Evolutionary conservation across 2,329 filamentous ascomycete genomes (phyloP).

Genomic region (Diaporthe sp.): DNA sequence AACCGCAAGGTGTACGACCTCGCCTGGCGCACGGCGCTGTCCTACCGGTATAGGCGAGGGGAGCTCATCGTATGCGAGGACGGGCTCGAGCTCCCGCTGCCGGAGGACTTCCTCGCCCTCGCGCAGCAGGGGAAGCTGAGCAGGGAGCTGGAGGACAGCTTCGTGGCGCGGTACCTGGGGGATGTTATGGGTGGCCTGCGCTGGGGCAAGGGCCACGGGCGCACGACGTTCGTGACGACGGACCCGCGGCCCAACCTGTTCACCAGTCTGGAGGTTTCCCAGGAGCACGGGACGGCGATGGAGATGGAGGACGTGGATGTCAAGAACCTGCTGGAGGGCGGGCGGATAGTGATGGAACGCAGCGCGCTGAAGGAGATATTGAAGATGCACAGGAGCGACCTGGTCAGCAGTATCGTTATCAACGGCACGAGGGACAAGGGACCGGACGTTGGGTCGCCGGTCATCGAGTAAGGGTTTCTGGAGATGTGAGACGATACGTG

Average conservation of each 20-base stretch:
- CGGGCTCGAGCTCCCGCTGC: constrained; percentile 75
- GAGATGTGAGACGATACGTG: not conserved
- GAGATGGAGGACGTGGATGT: constrained; percentile 88
- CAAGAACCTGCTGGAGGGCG: constrained; percentile 90
- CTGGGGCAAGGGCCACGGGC: constrained; percentile 75
- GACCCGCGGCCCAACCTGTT: constrained; percentile 73
- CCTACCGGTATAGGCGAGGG: constrained; percentile 88
- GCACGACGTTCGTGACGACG: constrained; percentile 81
- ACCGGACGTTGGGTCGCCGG: constrained; percentile 54
- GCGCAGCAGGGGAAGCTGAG: constrained; percentile 49
- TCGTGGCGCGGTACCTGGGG: constrained; percentile 70
- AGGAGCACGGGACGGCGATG: constrained; percentile 77
- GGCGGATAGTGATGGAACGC: constrained; percentile 88
- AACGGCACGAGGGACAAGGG: constrained; percentile 53
- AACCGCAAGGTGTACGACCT: constrained; percentile 94
- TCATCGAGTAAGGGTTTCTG: constrained; percentile 42
- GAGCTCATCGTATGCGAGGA: constrained; percentile 90
- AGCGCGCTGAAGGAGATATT: constrained; percentile 82
- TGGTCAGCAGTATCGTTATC: constrained; percentile 62
- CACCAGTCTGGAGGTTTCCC: constrained; percentile 73
- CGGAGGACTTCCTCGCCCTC: constrained; percentile 61
- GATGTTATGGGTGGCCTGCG: constrained; percentile 78
- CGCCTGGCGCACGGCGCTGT: constrained; percentile 93
- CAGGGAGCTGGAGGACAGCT: constrained; percentile 59
- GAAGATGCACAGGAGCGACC: constrained; percentile 76